A percentile compares a stretch with the other conserved stretches of the same genome.
These are phyloP conservation scores for Pyrenochaeta sp. DNA, from an alignment of 2,329 filamentous ascomycete genomes.

Conservation along the genomic window DNA sequence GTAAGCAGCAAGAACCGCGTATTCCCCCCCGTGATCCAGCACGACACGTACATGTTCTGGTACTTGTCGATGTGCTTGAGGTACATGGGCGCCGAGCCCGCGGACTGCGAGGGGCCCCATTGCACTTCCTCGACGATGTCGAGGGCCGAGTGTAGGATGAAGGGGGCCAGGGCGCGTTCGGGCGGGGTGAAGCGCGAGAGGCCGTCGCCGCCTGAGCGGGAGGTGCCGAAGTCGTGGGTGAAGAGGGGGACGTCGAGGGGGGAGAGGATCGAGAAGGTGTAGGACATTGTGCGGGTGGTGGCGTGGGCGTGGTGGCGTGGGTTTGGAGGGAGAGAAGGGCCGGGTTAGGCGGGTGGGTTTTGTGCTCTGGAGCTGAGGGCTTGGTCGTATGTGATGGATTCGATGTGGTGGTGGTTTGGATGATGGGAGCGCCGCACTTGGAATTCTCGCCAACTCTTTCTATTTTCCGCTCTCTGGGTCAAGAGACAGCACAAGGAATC, in stretches of 20 bases:
- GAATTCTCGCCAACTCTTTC: background rate
- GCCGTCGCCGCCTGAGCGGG: conserved; percentile 94
- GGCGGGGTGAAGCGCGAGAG: conserved; percentile 86
- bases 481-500: no score
- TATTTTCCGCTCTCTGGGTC: no score
- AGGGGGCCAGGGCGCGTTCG: conserved; percentile 93
- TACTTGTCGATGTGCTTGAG: conserved; percentile 97
- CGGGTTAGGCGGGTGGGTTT: no score
- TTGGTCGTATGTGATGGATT: no score
- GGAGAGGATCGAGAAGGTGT: conserved; percentile 97
- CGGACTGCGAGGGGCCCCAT: conserved; percentile 67
- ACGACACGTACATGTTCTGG: conserved; percentile 93
- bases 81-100: conserved; percentile 67
- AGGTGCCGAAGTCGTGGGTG: conserved; percentile 96
- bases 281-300: conserved; percentile 74
- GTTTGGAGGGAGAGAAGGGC: background rate
- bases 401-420: background rate
- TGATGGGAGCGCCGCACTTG: background rate
- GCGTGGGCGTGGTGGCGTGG: background rate
- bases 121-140: conserved; percentile 97
- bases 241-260: conserved; percentile 96
- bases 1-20: conserved; percentile 94
- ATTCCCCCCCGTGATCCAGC: conserved; percentile 91
- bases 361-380: no score
- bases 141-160: conserved; percentile 91